A percentile compares a stretch with the other conserved stretches of the same genome.
These are phyloP conservation scores for Phanerodontia chrysosporium DNA, from an alignment of 768 basidiomycete genomes.

Conservation along the genomic window DNA sequence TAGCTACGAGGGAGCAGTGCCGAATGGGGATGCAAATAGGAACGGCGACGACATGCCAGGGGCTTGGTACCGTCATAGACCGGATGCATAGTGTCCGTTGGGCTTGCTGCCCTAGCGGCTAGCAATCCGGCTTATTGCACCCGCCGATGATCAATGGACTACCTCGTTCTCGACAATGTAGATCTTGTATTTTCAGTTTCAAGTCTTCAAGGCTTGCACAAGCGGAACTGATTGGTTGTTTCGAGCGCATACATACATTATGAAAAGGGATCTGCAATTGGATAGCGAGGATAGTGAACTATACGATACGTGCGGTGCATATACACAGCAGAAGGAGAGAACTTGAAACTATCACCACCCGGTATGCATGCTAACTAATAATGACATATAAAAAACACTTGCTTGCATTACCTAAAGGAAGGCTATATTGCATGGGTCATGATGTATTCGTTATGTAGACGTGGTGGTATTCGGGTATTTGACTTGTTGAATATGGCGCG, in stretches of 20 bases:
- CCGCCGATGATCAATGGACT: too few relatives aligned
- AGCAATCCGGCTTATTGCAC: too few relatives aligned
- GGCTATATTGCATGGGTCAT: neutral
- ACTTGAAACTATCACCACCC: neutral
- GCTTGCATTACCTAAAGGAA: neutral
- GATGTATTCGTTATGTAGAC: neutral
- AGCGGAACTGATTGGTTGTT: neutral
- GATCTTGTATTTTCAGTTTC: too few relatives aligned
- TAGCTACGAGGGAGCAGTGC: neutral
- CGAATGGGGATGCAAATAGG: neutral
- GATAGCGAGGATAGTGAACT: neutral
- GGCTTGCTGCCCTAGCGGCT: too few relatives aligned
- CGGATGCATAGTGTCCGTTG: neutral
- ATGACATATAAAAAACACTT: neutral
- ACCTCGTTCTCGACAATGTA: too few relatives aligned
- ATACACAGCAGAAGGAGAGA: neutral
- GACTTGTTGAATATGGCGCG: too few relatives aligned
- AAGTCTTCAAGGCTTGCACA: neutral
- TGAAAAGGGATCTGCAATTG: neutral
- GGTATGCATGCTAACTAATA: neutral
- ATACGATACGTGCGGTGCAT: neutral
- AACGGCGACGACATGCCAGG: conserved; percentile 3
- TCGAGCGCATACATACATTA: neutral
- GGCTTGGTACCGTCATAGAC: conserved; percentile 7
- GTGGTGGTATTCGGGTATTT: neutral